A percentile compares a stretch with the other conserved stretches of the same genome.
Conservation (phyloP, 208 protist genomes). For the Angomonas deanei region DNA sequence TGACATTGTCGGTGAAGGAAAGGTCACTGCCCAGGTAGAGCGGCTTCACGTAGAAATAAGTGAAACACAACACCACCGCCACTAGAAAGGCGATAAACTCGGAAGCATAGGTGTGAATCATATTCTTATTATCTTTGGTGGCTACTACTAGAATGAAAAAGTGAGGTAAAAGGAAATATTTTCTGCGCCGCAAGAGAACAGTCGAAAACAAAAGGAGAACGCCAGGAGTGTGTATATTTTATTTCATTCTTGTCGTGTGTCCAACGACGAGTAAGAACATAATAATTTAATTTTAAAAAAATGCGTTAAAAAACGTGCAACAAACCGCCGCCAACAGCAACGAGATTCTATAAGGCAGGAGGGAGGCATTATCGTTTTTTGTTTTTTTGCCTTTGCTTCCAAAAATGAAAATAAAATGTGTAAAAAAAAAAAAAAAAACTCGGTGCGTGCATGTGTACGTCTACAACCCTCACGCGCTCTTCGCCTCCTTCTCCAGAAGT, state of each 20-base stretch:
- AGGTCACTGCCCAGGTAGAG: background rate
- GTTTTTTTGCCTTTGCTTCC: background rate
- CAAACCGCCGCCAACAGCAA: no score
- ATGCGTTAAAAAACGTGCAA: no score
- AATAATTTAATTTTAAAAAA: no score
- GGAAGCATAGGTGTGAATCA: slow-evolving; percentile 63
- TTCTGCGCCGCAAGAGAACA: slow-evolving; percentile 5
- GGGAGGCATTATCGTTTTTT: background rate
- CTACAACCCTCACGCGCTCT: slow-evolving; percentile 14
- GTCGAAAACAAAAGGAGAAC: slow-evolving; percentile 3
- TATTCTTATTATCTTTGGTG: slow-evolving; percentile 2
- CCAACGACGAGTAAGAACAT: no score
- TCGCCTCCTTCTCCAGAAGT: slow-evolving; percentile 19
- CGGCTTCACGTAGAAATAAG: background rate
- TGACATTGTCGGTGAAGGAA: slow-evolving; percentile 1
- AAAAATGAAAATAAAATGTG: background rate
- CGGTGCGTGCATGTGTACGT: no score
- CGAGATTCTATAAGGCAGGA: no score
- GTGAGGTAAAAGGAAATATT: background rate
- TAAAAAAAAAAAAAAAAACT: no score
- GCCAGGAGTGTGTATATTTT: background rate
- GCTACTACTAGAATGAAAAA: background rate
- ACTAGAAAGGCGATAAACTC: slow-evolving; percentile 37
- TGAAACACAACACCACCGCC: slow-evolving; percentile 23
- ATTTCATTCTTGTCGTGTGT: background rate